A percentile compares a stretch with the other conserved stretches of the same genome.
These are phyloP conservation scores for Xylaria acuta DNA, from an alignment of 495 filamentous ascomycete species.

Conservation along the genomic window DNA sequence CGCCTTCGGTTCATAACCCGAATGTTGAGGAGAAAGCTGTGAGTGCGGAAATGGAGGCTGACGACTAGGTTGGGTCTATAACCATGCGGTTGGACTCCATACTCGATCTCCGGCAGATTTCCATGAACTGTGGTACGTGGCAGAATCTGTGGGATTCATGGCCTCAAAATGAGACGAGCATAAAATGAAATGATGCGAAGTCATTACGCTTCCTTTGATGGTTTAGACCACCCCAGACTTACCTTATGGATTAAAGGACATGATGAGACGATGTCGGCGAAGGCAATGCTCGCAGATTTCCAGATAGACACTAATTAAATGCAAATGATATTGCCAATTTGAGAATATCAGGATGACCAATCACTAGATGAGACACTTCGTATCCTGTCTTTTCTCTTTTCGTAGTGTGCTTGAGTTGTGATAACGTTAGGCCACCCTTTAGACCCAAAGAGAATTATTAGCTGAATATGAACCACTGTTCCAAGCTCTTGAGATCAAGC, in stretches of 20 bases:
- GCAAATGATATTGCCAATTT: neutral
- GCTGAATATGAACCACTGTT: no score
- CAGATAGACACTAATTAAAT: neutral
- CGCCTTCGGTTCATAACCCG: slow-evolving; percentile 41
- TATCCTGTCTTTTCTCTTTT: neutral
- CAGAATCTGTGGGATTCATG: neutral
- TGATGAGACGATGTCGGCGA: neutral
- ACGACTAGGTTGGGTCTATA: slow-evolving; percentile 21
- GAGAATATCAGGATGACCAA: neutral
- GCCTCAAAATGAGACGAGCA: neutral
- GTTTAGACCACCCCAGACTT: neutral
- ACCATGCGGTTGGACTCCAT: neutral
- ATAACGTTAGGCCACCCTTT: neutral
- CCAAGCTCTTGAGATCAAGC: no score
- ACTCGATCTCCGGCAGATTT: neutral
- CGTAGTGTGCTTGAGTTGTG: neutral
- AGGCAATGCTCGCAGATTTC: slow-evolving; percentile 7
- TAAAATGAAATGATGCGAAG: neutral
- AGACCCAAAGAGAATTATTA: no score
- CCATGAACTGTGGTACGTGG: neutral
- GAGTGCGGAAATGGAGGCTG: slow-evolving; percentile 16
- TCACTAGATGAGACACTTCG: neutral
- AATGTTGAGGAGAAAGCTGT: slow-evolving; percentile 31
- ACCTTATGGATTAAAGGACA: neutral
- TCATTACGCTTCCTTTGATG: neutral